Base-by-base conservation (phyloP, 495 filamentous ascomycete species). In the Penicillium fimorum region DNA sequence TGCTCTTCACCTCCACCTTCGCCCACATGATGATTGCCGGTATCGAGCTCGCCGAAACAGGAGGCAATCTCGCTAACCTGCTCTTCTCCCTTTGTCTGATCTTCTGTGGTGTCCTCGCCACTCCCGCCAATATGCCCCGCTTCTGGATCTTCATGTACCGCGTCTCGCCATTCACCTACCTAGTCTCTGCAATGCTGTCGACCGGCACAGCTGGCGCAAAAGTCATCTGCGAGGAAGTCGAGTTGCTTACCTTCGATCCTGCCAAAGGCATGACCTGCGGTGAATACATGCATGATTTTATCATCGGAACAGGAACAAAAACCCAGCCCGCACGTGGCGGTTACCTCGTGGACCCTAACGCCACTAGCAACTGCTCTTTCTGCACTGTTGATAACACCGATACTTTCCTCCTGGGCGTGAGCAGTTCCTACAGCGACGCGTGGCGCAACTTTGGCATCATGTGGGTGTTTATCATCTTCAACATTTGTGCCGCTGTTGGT, bases 111-210 rank as follows among this genome's bases (percentile, higher is more conserved):
- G 87, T 91, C 53, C 82, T 93, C 60, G 84, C 86, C 45, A 79
- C 68, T 15, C 86, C 88, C 0, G 58, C 70, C 2, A 69, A 74
- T 1, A 76, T 90, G 49, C 87, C 87, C 12, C 68, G 80, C 27
- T 92, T 91, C 80, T 92, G 88, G 88, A 88, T 89, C 64, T 91
- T 91, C 76, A 88, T 91, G 84, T 90, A 91, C 69, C 84, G 85
- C 38, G 76, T 89, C 58, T 87, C 84, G 3, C 88, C 89, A 13
- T 84, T 91, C 60, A 88, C 84, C 0, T 91, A 92, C 53, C 73
- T 89, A 1, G 81, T 91, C 12, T 79, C 75, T 18, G 82, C 79
- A 29, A 83, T 90, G 76, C 56, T 90, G 25, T 81, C 86, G 0
- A 79, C 77, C 0, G 82, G 76, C 32, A 76, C 90, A 6, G 82